These are phyloP conservation scores for Poa pratensis DNA, from an alignment of 176 grass and related monocot species.

Conservation along the genomic window DNA sequence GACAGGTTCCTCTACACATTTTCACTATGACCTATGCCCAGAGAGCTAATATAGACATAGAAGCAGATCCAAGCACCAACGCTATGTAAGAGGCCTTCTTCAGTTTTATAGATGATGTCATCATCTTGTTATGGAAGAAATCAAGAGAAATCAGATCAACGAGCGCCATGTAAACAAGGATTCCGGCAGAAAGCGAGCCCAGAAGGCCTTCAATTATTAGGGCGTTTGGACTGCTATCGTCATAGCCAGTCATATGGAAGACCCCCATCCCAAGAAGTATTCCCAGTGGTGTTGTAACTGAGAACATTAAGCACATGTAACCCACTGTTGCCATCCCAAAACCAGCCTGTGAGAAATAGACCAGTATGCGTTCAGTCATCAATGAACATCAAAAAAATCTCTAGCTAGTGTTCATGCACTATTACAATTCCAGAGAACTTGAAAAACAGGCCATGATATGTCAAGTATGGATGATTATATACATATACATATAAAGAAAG, in stretches of 20 bases:
- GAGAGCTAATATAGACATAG: conserved; percentile 95
- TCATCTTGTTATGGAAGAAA: conserved; percentile 96
- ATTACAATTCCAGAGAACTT: conserved; percentile 14
- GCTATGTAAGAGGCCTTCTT: conserved; percentile 79
- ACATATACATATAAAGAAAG: neutral
- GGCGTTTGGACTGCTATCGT: conserved; percentile 88
- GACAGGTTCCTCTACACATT: conserved; percentile 28
- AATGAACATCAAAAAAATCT: conserved; percentile 7
- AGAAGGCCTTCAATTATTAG: conserved; percentile 90
- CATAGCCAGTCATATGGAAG: conserved; percentile 92
- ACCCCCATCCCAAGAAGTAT: conserved; percentile 91
- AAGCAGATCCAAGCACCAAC: conserved; percentile 91
- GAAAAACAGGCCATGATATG: conserved; percentile 13
- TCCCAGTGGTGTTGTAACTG: conserved; percentile 84
- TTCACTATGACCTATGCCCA: conserved; percentile 69
- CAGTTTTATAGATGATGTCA: conserved; percentile 61
- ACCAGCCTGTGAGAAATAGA: conserved; percentile 75
- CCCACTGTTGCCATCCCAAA: conserved; percentile 75
- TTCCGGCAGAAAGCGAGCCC: conserved; percentile 84
- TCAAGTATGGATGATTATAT: conserved; percentile 17
- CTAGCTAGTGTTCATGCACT: neutral
- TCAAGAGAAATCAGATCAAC: conserved; percentile 93
- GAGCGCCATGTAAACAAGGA: conserved; percentile 92
- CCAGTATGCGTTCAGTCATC: conserved; percentile 28
- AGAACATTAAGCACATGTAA: conserved; percentile 99